Evolutionary conservation across 2,329 filamentous ascomycete species (phyloP).

Genomic region (Kalmusia sp.): DNA sequence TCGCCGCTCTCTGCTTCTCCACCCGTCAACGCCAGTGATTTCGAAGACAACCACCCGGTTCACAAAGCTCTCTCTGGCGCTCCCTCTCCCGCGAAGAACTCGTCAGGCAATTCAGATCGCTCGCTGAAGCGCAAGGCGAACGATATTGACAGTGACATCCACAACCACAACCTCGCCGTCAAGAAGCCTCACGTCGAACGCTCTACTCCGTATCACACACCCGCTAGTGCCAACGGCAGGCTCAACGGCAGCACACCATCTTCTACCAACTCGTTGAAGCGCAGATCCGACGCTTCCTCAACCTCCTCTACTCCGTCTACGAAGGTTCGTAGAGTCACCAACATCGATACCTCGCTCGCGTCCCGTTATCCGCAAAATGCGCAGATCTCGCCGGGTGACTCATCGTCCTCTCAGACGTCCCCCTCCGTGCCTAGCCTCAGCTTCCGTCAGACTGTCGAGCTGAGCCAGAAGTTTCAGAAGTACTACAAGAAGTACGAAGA

Average conservation of each 20-base stretch:
- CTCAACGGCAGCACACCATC: constrained; percentile 37
- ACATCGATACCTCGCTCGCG: constrained; percentile 41
- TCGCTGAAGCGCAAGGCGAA: constrained; percentile 51
- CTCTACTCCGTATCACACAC: constrained; percentile 35
- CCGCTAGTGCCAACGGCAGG: constrained; percentile 37
- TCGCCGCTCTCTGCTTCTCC: constrained; percentile 68
- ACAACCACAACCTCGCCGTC: constrained; percentile 41
- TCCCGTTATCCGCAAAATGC: constrained; percentile 45
- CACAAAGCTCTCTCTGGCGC: constrained; percentile 46
- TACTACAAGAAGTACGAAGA: constrained; percentile 65
- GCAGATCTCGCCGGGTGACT: constrained; percentile 42
- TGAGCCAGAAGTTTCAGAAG: constrained; percentile 61
- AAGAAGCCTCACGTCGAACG: constrained; percentile 44
- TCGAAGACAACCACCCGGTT: constrained; percentile 54
- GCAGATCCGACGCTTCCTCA: constrained; percentile 52
- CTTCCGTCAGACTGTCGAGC: constrained; percentile 53
- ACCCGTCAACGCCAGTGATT: constrained; percentile 66
- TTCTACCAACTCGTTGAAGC: constrained; percentile 48
- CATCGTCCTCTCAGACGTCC: constrained; percentile 43
- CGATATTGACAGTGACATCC: constrained; percentile 45
- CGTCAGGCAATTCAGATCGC: constrained; percentile 40
- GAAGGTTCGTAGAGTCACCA: constrained; percentile 44
- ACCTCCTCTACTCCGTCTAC: constrained; percentile 36
- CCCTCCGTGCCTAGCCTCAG: constrained; percentile 43
- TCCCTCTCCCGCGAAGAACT: constrained; percentile 42